Conservation (phyloP, 2,329 filamentous ascomycete genomes). For the Paramyrothecium roridum region DNA sequence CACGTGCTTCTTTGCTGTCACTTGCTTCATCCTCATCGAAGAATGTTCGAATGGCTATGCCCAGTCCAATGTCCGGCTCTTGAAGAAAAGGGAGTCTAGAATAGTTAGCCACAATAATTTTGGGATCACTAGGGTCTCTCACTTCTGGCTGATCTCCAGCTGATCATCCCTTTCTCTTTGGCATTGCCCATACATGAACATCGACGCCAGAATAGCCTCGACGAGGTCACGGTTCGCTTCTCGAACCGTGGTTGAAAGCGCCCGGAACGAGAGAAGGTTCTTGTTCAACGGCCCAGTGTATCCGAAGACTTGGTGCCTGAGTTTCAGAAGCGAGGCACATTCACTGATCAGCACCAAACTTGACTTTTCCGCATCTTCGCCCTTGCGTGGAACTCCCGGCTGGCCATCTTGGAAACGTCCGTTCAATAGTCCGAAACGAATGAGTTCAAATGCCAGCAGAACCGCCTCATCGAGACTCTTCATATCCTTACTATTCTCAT, state of each 20-base stretch:
- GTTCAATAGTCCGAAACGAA: conserved; percentile 76
- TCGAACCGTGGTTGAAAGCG: conserved; percentile 75
- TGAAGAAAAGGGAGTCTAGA: conserved; percentile 62
- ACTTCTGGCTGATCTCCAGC: conserved; percentile 70
- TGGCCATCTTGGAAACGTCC: conserved; percentile 58
- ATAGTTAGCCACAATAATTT: not conserved
- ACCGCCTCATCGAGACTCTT: conserved; percentile 68
- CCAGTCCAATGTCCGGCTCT: conserved; percentile 72
- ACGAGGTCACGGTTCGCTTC: conserved; percentile 77
- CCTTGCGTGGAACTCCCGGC: conserved; percentile 53
- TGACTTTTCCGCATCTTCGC: conserved; percentile 68
- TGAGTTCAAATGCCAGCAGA: conserved; percentile 80
- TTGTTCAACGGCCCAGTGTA: conserved; percentile 94
- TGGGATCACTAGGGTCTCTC: conserved; percentile 22
- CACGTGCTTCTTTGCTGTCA: conserved; percentile 47
- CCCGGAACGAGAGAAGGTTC: conserved; percentile 82
- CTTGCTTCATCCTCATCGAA: conserved; percentile 66
- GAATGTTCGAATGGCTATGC: conserved; percentile 77
- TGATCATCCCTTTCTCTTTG: conserved; percentile 66
- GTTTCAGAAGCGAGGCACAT: conserved; percentile 76
- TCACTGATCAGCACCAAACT: conserved; percentile 82
- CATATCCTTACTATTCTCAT: conserved; percentile 39
- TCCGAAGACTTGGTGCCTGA: conserved; percentile 80
- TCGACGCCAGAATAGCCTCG: conserved; percentile 75
- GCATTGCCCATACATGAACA: conserved; percentile 79